Evolutionary conservation across 2,329 filamentous ascomycete genomes (phyloP).

Genomic region (Fusarium denticulatum): DNA sequence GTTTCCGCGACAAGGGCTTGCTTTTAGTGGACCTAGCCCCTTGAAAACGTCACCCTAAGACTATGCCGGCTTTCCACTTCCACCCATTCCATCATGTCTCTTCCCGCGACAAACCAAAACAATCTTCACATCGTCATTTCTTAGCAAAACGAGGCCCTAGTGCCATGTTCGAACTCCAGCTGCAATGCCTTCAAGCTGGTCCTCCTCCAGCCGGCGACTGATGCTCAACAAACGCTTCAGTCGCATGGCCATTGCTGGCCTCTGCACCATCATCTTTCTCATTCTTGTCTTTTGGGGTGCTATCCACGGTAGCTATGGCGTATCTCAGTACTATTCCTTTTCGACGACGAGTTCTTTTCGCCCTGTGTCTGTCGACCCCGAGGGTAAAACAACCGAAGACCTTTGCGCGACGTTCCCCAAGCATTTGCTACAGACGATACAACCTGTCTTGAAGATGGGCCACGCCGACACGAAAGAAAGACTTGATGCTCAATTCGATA

Average conservation of each 20-base stretch:
- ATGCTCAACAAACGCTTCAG: slow-evolving; percentile 47
- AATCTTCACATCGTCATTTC: not conserved
- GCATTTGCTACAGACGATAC: slow-evolving; percentile 45
- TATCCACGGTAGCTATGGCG: slow-evolving; percentile 38
- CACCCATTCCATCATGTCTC: slow-evolving; percentile 15
- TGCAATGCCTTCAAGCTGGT: slow-evolving; percentile 40
- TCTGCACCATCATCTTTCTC: slow-evolving; percentile 37
- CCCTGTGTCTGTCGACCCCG: slow-evolving; percentile 44
- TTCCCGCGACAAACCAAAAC: not conserved
- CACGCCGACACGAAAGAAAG: slow-evolving; percentile 44
- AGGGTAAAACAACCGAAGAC: slow-evolving; percentile 38
- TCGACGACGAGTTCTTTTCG: slow-evolving; percentile 45
- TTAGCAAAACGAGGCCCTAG: slow-evolving; percentile 21
- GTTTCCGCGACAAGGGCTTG: slow-evolving; percentile 4
- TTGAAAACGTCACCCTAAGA: slow-evolving; percentile 18
- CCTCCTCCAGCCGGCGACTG: slow-evolving; percentile 41
- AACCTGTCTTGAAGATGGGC: slow-evolving; percentile 49
- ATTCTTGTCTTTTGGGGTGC: slow-evolving; percentile 41
- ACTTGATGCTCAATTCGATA: slow-evolving; percentile 57
- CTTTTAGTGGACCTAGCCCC: slow-evolving; percentile 29
- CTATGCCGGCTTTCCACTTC: not conserved
- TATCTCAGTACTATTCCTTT: slow-evolving; percentile 44
- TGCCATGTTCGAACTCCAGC: slow-evolving; percentile 40
- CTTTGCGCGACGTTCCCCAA: slow-evolving; percentile 48
- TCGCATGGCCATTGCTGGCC: slow-evolving; percentile 42